phyloP scores from a whole-genome alignment of 345 rosid genomes.

The Odontarrhena argentea region DNA sequence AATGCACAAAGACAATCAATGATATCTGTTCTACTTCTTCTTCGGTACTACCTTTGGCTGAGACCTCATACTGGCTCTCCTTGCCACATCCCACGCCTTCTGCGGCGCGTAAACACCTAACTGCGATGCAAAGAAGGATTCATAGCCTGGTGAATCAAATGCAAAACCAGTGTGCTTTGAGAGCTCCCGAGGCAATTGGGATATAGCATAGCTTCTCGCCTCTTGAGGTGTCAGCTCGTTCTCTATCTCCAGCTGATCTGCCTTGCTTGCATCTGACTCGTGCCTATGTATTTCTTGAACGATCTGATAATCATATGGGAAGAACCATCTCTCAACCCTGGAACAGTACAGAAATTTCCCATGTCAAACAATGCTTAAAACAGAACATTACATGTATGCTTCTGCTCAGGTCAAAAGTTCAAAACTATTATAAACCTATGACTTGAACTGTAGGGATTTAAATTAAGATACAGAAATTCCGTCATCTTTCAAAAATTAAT shows the following conservation, averaged over 20 bases:
- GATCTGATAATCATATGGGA: slow-evolving; percentile 92
- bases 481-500: not conserved
- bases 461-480: too few species aligned
- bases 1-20: slow-evolving; percentile 37
- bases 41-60: slow-evolving; percentile 50
- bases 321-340: slow-evolving; percentile 94
- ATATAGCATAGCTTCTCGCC: slow-evolving; percentile 77
- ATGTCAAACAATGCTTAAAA: slow-evolving; percentile 10
- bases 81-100: slow-evolving; percentile 97
- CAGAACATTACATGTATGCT: not conserved
- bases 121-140: slow-evolving; percentile 94
- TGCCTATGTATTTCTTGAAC: slow-evolving; percentile 86
- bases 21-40: slow-evolving; percentile 38
- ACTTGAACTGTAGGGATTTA: not conserved
- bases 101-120: slow-evolving; percentile 85
- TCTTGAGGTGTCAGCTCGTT: slow-evolving; percentile 74
- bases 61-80: slow-evolving; percentile 85
- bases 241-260: slow-evolving; percentile 53
- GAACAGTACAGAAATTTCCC: slow-evolving; percentile 3
- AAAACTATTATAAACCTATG: not conserved
- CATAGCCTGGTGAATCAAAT: slow-evolving; percentile 96
- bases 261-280: slow-evolving; percentile 54
- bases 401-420: slow-evolving; percentile 19
- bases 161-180: slow-evolving; percentile 96
- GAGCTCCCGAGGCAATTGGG: slow-evolving; percentile 83